Percentiles rank a stretch among this genome's conserved stretches.
These are phyloP conservation scores for Trichoderma asperelloides DNA, from an alignment of 495 filamentous ascomycete genomes.

Conservation along the genomic window DNA sequence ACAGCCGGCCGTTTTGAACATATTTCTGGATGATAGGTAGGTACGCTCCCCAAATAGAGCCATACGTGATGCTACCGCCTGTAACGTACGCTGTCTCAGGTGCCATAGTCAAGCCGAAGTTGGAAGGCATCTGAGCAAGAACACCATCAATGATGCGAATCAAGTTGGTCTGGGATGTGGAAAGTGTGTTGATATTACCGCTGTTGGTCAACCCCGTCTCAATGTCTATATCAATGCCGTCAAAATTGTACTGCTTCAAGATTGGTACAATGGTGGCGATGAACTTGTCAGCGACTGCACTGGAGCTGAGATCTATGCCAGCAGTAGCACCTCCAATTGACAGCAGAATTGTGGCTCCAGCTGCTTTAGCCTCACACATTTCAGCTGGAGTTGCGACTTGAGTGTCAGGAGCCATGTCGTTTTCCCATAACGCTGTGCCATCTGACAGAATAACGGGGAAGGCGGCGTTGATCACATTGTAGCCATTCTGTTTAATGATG, in stretches of 20 bases:
- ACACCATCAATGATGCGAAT: conserved; percentile 21
- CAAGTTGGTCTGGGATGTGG: conserved; percentile 17
- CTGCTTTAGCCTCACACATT: conserved; percentile 18
- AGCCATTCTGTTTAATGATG: conserved; percentile 12
- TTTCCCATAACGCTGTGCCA: conserved; percentile 16
- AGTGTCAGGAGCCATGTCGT: conserved; percentile 16
- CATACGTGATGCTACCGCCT: conserved; percentile 15
- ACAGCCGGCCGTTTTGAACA: conserved; percentile 18
- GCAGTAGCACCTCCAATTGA: conserved; percentile 47
- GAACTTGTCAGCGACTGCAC: conserved; percentile 17
- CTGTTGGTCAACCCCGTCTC: conserved; percentile 20
- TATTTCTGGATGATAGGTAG: conserved; percentile 22
- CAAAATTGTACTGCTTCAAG: conserved; percentile 18
- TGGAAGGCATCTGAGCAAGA: conserved; percentile 17
- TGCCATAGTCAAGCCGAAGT: conserved; percentile 22
- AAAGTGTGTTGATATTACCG: conserved; percentile 15
- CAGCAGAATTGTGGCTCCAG: conserved; percentile 39
- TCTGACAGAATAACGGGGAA: conserved; percentile 19
- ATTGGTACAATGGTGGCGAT: conserved; percentile 18
- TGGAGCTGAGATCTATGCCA: conserved; percentile 22
- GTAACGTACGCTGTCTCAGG: conserved; percentile 20
- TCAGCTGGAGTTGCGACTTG: conserved; percentile 14
- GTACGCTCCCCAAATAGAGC: conserved; percentile 20
- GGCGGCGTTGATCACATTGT: conserved; percentile 18
- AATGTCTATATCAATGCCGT: conserved; percentile 21